Evolutionary conservation across 2,329 filamentous ascomycete genomes (phyloP), one percentile per base, ranked within the genome.

Genomic region (Tolypocladium tundrense): DNA sequence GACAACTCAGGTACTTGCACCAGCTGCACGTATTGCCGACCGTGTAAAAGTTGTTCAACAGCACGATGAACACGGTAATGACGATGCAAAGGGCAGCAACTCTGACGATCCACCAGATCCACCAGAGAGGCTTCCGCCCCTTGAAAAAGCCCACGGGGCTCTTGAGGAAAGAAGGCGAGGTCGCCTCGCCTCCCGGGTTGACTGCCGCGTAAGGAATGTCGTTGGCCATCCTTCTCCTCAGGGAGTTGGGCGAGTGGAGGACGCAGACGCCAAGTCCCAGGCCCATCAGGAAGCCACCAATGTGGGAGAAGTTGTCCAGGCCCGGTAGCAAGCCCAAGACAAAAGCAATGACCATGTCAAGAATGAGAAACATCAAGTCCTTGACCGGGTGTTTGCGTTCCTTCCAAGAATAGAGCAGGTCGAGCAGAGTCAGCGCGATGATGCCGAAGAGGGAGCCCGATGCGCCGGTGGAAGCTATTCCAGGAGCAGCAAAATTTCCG

Each of bases 221-320:
- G 52, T 84, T 77, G 16, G 88, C 88, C 58, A 92, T 88, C 51
- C 88, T 85, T 59, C 86, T 80, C 40, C 91, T 85, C 24, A 97
- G 79, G 1, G 85, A 80, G 62, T 91, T 89, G 2, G 94, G 94
- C 4, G 92, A 97, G 69, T 93, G 91, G 60, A 99, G 78, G 35
- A 99, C 80, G 61, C 87, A 95, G 55, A 97, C 80, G 14, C 94
- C 94, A 1, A 97, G 82, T 0, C 87, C 88, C 8, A 99, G 75
- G 1, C 94, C 94, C 85, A 96, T 96, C 55, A 96, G 74, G 71
- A 97, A 97, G 2, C 94, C 94, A 57, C 94, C 94, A 61, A 99
- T 97, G 65, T 99, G 94, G 19, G 90, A 90, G 72, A 97, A 99
- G 73, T 99, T 99, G 77, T 99, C 94, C 53, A 99, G 75, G 10